phyloP scores from a whole-genome alignment of 2,329 filamentous ascomycete species.

The Leptosphaerulina australis region DNA sequence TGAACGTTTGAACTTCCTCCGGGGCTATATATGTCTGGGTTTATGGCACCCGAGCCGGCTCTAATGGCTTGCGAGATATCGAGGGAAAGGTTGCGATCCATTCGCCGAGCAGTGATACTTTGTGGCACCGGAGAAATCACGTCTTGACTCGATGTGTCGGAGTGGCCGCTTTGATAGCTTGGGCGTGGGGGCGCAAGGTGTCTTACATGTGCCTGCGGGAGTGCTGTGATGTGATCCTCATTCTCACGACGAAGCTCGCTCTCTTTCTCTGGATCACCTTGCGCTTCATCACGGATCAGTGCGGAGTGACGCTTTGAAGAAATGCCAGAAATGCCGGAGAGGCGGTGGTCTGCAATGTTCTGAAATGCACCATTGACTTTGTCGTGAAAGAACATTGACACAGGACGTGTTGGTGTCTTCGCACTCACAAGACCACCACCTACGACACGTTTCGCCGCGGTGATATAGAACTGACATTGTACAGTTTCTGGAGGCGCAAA shows the following conservation, averaged over 20 bases:
- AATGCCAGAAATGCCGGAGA: slow-evolving; percentile 51
- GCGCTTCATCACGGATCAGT: slow-evolving; percentile 79
- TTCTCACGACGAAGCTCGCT: slow-evolving; percentile 80
- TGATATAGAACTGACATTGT: slow-evolving; percentile 94
- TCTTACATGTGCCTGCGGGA: slow-evolving; percentile 64
- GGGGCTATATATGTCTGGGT: slow-evolving; percentile 51
- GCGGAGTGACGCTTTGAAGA: slow-evolving; percentile 72
- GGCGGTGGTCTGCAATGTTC: slow-evolving; percentile 76
- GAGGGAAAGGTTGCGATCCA: slow-evolving; percentile 50
- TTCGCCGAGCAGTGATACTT: slow-evolving; percentile 50
- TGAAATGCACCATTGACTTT: slow-evolving; percentile 87
- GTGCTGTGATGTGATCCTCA: slow-evolving; percentile 81
- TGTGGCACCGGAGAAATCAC: slow-evolving; percentile 35
- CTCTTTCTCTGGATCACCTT: slow-evolving; percentile 78
- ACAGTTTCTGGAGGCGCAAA: slow-evolving; percentile 86
- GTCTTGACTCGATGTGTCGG: slow-evolving; percentile 32
- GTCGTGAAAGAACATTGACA: slow-evolving; percentile 80
- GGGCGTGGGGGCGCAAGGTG: slow-evolving; percentile 52
- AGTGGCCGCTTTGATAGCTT: slow-evolving; percentile 28
- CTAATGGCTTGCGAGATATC: slow-evolving; percentile 51
- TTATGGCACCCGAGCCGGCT: slow-evolving; percentile 44
- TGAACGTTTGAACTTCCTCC: slow-evolving; percentile 25
- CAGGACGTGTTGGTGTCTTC: slow-evolving; percentile 59
- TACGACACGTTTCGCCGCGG: slow-evolving; percentile 67
- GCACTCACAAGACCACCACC: slow-evolving; percentile 59